phyloP scores from a whole-genome alignment of 108 stramenopile genomes.

The Pseudonitzschia delicatissima region DNA sequence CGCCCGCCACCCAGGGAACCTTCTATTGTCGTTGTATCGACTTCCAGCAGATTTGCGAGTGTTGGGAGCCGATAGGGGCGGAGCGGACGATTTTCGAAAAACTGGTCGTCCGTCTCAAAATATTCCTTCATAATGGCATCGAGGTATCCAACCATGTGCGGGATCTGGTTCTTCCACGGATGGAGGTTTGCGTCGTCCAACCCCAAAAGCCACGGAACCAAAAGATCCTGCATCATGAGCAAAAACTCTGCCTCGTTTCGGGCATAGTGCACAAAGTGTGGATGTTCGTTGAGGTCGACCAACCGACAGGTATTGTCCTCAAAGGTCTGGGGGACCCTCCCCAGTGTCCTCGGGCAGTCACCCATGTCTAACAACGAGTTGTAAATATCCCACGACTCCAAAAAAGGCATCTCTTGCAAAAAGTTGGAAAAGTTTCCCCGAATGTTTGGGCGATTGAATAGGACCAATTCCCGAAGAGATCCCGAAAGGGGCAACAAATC shows the following conservation, averaged over 20 bases:
- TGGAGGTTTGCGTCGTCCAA: background rate
- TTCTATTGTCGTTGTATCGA: background rate
- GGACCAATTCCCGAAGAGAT: background rate
- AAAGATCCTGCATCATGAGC: background rate
- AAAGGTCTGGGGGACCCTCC: background rate
- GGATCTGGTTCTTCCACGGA: conserved; percentile 2
- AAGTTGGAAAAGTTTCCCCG: background rate
- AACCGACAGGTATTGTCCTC: background rate
- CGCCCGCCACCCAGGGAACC: background rate
- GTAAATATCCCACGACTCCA: conserved; percentile 1
- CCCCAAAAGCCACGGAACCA: background rate
- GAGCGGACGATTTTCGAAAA: background rate
- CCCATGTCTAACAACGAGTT: background rate
- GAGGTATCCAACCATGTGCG: background rate
- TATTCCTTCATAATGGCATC: conserved; percentile 1
- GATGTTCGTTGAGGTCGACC: background rate
- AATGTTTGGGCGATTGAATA: conserved; percentile 1
- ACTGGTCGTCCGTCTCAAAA: background rate
- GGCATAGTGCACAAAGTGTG: background rate
- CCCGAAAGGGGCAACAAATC: background rate
- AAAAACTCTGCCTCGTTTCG: conserved; percentile 1
- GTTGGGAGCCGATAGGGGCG: background rate
- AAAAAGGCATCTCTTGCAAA: background rate
- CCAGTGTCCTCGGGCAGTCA: background rate
- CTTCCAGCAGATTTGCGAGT: background rate